Evolutionary conservation across 805 yeast genomes (phyloP).

Genomic region (Ogataea parapolymorpha): DNA sequence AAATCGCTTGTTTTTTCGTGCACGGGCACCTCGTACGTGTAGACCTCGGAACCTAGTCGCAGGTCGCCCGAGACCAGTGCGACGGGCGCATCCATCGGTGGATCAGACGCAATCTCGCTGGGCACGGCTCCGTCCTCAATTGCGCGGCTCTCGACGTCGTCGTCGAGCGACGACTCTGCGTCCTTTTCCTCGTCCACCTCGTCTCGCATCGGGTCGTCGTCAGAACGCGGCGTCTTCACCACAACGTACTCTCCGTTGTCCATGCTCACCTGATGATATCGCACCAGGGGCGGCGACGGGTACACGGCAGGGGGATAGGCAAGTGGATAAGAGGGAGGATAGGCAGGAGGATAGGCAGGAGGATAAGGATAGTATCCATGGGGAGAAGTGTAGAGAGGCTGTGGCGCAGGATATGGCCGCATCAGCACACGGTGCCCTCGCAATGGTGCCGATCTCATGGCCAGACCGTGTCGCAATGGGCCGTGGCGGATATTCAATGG

Average conservation of each 20-base stretch:
- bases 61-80: slow-evolving; percentile 19
- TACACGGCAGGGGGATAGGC: too few species aligned
- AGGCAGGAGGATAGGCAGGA: background rate
- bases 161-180: slow-evolving; percentile 7
- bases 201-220: background rate
- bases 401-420: slow-evolving; percentile 4
- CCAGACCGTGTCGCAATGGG: slow-evolving; percentile 6
- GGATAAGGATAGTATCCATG: background rate
- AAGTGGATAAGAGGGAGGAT: too few species aligned
- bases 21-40: slow-evolving; percentile 17
- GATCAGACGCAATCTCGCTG: background rate
- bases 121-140: slow-evolving; percentile 24
- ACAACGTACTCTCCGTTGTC: slow-evolving; percentile 8
- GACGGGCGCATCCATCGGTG: background rate
- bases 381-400: slow-evolving; percentile 1
- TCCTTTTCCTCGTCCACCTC: slow-evolving; percentile 1
- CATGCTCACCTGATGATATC: slow-evolving; percentile 8
- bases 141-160: slow-evolving; percentile 21
- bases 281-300: slow-evolving; percentile 1
- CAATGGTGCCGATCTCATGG: slow-evolving; percentile 17
- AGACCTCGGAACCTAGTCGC: slow-evolving; percentile 18
- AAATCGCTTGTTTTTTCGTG: slow-evolving; percentile 15
- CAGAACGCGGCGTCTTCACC: slow-evolving; percentile 2
- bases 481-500: slow-evolving; percentile 16
- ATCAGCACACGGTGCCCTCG: slow-evolving; percentile 4